Conservation (phyloP, 2,329 filamentous ascomycete species). For the Exophiala sp. region DNA sequence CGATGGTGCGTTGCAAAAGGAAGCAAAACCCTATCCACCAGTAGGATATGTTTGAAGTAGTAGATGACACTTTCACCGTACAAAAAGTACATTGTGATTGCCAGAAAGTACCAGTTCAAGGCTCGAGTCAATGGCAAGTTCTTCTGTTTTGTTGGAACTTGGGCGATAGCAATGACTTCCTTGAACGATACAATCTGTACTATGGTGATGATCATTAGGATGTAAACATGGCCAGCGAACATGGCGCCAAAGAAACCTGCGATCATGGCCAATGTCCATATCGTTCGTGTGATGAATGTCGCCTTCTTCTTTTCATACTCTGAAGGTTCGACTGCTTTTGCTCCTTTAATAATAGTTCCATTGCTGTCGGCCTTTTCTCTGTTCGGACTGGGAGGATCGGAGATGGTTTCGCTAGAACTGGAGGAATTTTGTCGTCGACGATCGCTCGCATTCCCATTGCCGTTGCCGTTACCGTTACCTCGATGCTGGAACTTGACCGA, state of each 20-base stretch:
- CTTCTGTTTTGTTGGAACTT: constrained; percentile 85
- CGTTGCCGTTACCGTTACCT: constrained; percentile 36
- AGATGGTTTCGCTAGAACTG: constrained; percentile 52
- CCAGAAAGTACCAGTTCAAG: constrained; percentile 98
- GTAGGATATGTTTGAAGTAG: constrained; percentile 98
- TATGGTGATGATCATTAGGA: constrained; percentile 86
- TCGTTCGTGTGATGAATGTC: constrained; percentile 92
- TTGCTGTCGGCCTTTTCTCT: constrained; percentile 33
- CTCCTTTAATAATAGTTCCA: constrained; percentile 21
- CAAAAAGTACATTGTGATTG: constrained; percentile 98
- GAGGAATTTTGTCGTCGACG: constrained; percentile 54
- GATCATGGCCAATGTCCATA: constrained; percentile 99
- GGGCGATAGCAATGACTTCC: constrained; percentile 97
- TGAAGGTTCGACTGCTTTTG: constrained; percentile 46
- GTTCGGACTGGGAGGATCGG: constrained; percentile 49
- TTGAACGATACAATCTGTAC: constrained; percentile 98
- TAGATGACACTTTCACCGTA: constrained; percentile 99
- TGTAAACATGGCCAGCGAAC: constrained; percentile 96
- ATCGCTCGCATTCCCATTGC: constrained; percentile 40
- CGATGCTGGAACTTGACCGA: constrained; percentile 57
- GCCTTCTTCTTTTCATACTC: constrained; percentile 99
- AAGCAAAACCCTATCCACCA: constrained; percentile 88
- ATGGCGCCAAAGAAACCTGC: constrained; percentile 84
- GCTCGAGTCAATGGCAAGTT: constrained; percentile 92
- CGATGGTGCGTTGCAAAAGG: constrained; percentile 95